A percentile compares a stretch with the other conserved stretches of the same genome.
These are phyloP conservation scores for Nemania bipapillata DNA, from an alignment of 2,329 filamentous ascomycete genomes.

Conservation along the genomic window DNA sequence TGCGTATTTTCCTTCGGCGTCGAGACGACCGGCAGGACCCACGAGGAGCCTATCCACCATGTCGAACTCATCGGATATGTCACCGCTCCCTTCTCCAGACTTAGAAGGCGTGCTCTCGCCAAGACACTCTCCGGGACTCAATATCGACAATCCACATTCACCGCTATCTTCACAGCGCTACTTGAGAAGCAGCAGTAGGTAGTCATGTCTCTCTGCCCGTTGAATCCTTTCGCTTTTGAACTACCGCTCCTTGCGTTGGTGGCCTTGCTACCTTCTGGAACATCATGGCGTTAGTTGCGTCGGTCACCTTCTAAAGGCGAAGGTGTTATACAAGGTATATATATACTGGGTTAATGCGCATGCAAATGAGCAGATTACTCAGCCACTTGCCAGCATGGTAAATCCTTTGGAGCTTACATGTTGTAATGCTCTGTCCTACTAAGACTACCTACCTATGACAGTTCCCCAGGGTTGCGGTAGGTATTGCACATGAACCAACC, in stretches of 20 bases:
- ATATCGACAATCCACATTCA: constrained; percentile 34
- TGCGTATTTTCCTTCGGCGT: constrained; percentile 56
- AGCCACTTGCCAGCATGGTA: not conserved
- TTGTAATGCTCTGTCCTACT: not conserved
- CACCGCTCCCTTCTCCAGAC: constrained; percentile 52
- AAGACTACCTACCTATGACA: not conserved
- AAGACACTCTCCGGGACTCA: constrained; percentile 48
- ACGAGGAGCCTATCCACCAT: constrained; percentile 59
- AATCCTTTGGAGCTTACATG: not conserved
- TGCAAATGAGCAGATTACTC: not conserved
- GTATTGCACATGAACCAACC: not conserved
- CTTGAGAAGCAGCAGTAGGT: constrained; percentile 40
- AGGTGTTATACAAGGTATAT: not conserved
- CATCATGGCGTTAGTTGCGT: not conserved
- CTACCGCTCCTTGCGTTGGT: not conserved
- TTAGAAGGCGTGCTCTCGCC: constrained; percentile 54
- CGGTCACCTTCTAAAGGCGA: not conserved
- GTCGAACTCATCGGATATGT: constrained; percentile 62
- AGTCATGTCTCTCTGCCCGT: constrained; percentile 18
- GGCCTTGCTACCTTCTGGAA: not conserved
- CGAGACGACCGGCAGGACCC: constrained; percentile 58
- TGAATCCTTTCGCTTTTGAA: not conserved
- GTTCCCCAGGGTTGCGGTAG: constrained; percentile 5
- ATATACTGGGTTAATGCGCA: not conserved
- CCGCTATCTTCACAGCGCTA: constrained; percentile 40